Conservation (phyloP, 2,329 filamentous ascomycete genomes). For the Epichloe brachyelytri region DNA sequence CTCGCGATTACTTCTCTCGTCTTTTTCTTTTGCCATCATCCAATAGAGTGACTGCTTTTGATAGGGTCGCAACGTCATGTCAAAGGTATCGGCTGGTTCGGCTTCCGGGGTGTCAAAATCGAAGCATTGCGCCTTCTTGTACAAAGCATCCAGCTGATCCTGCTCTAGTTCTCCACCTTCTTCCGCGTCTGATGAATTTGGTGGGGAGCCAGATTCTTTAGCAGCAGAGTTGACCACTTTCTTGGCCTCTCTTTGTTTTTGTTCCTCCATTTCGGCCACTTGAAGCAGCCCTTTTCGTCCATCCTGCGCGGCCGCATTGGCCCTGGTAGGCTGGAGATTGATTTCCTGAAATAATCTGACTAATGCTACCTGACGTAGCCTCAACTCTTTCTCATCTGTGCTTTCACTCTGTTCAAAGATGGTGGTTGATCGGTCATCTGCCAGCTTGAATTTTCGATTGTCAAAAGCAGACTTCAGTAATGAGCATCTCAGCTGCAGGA, state of each 20-base stretch:
- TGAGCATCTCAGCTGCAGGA: conserved; percentile 71
- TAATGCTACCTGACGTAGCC: conserved; percentile 73
- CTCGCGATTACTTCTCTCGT: conserved; percentile 57
- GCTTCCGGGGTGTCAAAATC: conserved; percentile 86
- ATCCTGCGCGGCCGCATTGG: conserved; percentile 65
- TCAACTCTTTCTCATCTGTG: conserved; percentile 67
- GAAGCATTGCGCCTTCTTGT: conserved; percentile 92
- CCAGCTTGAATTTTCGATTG: conserved; percentile 41
- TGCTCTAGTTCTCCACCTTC: conserved; percentile 88
- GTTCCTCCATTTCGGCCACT: conserved; percentile 79
- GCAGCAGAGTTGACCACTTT: conserved; percentile 16
- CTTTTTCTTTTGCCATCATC: conserved; percentile 91
- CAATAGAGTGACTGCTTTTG: conserved; percentile 92
- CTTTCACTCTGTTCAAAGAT: conserved; percentile 81
- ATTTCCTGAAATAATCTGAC: conserved; percentile 86
- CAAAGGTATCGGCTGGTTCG: conserved; percentile 70
- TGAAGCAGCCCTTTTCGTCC: conserved; percentile 74
- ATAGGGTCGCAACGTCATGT: conserved; percentile 75
- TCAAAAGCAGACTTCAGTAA: conserved; percentile 65
- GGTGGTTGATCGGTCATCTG: conserved; percentile 57
- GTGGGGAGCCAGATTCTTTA: conserved; percentile 33
- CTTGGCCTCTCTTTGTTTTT: conserved; percentile 46
- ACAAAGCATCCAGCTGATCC: conserved; percentile 85
- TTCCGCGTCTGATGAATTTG: conserved; percentile 54
- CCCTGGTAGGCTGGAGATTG: conserved; percentile 61